Evolutionary conservation across 176 grass and related monocot genomes (phyloP), one percentile per base, ranked within the genome.

Genomic region (Thinopyrum elongatum): DNA sequence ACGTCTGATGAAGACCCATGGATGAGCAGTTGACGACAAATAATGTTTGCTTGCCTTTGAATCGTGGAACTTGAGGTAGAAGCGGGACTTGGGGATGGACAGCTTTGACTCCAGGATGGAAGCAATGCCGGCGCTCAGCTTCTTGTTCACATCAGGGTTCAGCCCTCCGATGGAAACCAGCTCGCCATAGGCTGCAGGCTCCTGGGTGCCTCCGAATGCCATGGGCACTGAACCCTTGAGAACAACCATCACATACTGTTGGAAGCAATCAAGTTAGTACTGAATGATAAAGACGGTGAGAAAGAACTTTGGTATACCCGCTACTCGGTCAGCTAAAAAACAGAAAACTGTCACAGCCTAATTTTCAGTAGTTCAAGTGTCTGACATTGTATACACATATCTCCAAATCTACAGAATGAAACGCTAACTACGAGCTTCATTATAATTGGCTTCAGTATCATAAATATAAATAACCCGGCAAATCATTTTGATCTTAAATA

Each of bases 241-340:
- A 76, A 94, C 86, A 74, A 95, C 84, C 96, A 95, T 98, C 84
- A 98, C 90, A 53, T 98, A 98, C 96, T 94, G 88, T 34, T 10
- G 46, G 5, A 87, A 78, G 16, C 4, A 55, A 2, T 36, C 21
- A 6, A 57, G 41, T 91, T 87, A 81, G 76, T 39, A 46, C 26
- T 80, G 10, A 29, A 59, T 22, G 6, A 46, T 28, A 21, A 36
- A 53, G 33, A 0, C 4, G 2, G 55, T 26, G 23, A 66, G 7
- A 25, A 68, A 67, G 44, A 55, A 2, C 11, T 39, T 72, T 14
- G n/a, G 6, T 38, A 5, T 84, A 62, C 17, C 25, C 16, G 34
- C 17, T 28, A 75, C 44, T 19, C 1, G 3, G 19, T 68, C 27
- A 81, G 64, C 35, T 28, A 2, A 46, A 80, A 38, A 15, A 1